phyloP scores from a whole-genome alignment of 2,329 filamentous ascomycete genomes.

The Hypoxylon rubiginosum region DNA sequence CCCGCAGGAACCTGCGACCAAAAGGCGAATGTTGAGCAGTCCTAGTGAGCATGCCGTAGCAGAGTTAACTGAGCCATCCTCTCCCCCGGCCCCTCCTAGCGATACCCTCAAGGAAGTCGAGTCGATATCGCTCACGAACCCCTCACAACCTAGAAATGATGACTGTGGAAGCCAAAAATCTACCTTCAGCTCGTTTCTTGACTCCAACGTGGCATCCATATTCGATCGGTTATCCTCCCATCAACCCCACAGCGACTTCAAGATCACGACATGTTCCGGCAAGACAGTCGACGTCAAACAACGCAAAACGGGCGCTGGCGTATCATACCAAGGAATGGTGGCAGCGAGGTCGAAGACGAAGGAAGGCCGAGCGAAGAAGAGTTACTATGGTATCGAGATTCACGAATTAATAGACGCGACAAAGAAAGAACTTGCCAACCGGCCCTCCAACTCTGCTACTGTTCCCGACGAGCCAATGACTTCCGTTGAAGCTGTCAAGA shows the following conservation, averaged over 20 bases:
- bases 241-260: conserved; percentile 52
- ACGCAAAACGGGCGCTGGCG: conserved; percentile 60
- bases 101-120: conserved; percentile 16
- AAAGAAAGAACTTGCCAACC: conserved; percentile 66
- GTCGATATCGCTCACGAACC: conserved; percentile 6
- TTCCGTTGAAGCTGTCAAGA: conserved; percentile 61
- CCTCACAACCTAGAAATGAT: conserved; percentile 15
- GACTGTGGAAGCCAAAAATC: conserved; percentile 18
- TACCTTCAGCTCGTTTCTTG: conserved; percentile 43
- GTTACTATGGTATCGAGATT: conserved; percentile 94
- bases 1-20: conserved; percentile 55
- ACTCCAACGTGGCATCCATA: conserved; percentile 37
- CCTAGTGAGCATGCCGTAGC: conserved; percentile 39
- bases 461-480: conserved; percentile 54
- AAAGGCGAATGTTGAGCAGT: conserved; percentile 59
- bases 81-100: conserved; percentile 39
- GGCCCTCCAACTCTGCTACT: conserved; percentile 45
- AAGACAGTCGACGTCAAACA: conserved; percentile 68
- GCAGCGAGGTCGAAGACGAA: conserved; percentile 75
- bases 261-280: conserved; percentile 69
- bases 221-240: conserved; percentile 43
- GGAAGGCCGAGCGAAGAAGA: conserved; percentile 76
- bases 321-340: conserved; percentile 76
- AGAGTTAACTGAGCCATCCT: conserved; percentile 46
- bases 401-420: conserved; percentile 83